Base-by-base conservation (phyloP, 495 filamentous ascomycete species). In the Talaromyces borbonicus region DNA sequence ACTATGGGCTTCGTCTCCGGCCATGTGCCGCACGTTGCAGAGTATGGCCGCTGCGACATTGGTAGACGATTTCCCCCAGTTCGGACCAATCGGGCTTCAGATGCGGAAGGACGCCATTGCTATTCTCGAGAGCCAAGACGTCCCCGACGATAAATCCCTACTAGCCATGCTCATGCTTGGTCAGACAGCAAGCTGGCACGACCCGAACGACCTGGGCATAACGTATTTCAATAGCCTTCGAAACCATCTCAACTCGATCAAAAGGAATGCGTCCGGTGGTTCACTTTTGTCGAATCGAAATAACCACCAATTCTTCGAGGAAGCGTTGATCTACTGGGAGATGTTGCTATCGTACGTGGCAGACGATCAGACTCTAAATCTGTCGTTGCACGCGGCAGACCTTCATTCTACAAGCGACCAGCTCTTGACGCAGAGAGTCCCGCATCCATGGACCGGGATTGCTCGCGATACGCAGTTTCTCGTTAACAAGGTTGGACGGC, bases 31-130 rank as follows among this genome's bases (percentile, higher is more conserved):
- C 20, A 75, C 72, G 11, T 76, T 79, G 56, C 75, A 78, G 52
- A 77, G 73, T 44, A 79, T 79, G 75, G 73, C 75, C 8, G 75
- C 75, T 0, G 75, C 75, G n/a, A 75, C 70, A 7, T 59, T 79
- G 0, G 69, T 75, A 5, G 69, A 75, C 39, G 73, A 74, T 37
- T 76, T 77, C 36, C 75, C 75, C 0, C 66, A 76, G 11, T 75
- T 76, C 54, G 61, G 65, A 3, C 65, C 61, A 0, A 55, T 76
- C 16, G 75, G 75, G 1, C 55, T 67, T 4, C 68, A 73, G 45
- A 68, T 78, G 68, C 73, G 73, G 36, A 57, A 66, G 37, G 74
- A 77, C 47, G 65, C 67, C 12, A 64, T 73, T 24, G 63, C 68
- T 12, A 59, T 69, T 19, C 66, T 76, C 5, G 64, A 66, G n/a